Percentiles rank a stretch among this genome's conserved stretches.
Conservation (phyloP, 1,284 basidiomycete genomes). For the Trametes hirsuta region DNA sequence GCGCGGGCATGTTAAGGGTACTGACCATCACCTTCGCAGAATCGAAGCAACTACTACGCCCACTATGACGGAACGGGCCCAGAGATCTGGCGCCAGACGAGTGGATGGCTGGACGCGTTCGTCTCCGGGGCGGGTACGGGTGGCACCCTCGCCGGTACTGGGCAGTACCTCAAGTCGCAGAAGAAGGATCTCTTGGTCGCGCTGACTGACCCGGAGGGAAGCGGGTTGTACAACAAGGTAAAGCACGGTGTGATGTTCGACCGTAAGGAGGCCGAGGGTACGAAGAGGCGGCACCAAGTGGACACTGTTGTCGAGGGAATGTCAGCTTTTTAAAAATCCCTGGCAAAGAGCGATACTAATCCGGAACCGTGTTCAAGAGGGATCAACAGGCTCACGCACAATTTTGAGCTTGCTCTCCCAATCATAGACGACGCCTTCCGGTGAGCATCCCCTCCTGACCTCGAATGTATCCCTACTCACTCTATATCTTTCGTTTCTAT, state of each 20-base stretch:
- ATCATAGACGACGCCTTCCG: slow-evolving; percentile 88
- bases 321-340: slow-evolving; percentile 46
- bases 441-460: slow-evolving; percentile 41
- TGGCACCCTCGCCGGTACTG: slow-evolving; percentile 90
- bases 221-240: slow-evolving; percentile 94
- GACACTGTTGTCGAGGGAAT: slow-evolving; percentile 92
- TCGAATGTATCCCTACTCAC: no score
- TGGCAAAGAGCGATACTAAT: no score
- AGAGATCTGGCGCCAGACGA: slow-evolving; percentile 94
- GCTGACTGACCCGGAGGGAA: slow-evolving; percentile 92
- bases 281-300: slow-evolving; percentile 91
- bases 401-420: slow-evolving; percentile 81
- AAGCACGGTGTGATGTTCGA: slow-evolving; percentile 96
- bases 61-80: slow-evolving; percentile 92
- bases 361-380: slow-evolving; percentile 73
- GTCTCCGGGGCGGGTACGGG: slow-evolving; percentile 98
- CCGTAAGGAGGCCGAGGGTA: slow-evolving; percentile 90
- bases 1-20: background rate
- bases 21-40: slow-evolving; percentile 46
- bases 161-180: slow-evolving; percentile 78
- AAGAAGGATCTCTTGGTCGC: slow-evolving; percentile 70
- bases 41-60: slow-evolving; percentile 87
- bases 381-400: slow-evolving; percentile 85
- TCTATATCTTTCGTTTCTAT: background rate
- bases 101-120: slow-evolving; percentile 83